Evolutionary conservation across 169 alveolate genomes (phyloP), one percentile per base, ranked within the genome.

Genomic region (Cryptosporidium ryanae): DNA sequence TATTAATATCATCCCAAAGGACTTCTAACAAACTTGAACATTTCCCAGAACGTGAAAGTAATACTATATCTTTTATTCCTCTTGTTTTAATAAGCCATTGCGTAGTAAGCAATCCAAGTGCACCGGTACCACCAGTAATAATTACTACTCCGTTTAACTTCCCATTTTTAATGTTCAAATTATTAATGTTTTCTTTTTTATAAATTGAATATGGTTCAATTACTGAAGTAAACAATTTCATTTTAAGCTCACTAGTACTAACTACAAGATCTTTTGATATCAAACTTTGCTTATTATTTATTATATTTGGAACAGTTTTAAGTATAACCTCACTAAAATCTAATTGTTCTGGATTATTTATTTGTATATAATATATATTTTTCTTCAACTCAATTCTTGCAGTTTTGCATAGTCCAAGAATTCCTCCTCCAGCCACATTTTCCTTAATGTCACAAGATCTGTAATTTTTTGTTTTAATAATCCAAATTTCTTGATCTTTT

Each of bases 61-160:
- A 61, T 29, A 76, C 38, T 23, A 76, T 76, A 15, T 61, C 63
- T 2, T 63, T 34, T 38, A 43, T 34, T n/a, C 46, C 63, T 44
- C 44, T 55, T 32, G 12, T 18, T 59, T 43, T 46, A 13, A 76
- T 54, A 57, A 92, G 67, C 93, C 93, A 92, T 48, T 76, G 81
- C 10, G 93, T 90, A 23, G 91, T 83, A 29, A 91, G 82, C 13
- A 91, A 29, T 23, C 94, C 94, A 15, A 91, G 54, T 5, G 92
- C 91, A 2, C 93, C 94, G 21, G 90, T 67, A 1, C 94, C 94
- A 3, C 94, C 94, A 29, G 90, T 89, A 61, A 91, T 67, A n/a
- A 67, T 57, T 18, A 76, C 23, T 1, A 61, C 7, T 0, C 49
- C 87, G 34, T 55, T 46, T 4, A 29, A 12, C 44, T 15, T 18